phyloP scores from a whole-genome alignment of 345 rosid species.

The Camelina sativa region DNA sequence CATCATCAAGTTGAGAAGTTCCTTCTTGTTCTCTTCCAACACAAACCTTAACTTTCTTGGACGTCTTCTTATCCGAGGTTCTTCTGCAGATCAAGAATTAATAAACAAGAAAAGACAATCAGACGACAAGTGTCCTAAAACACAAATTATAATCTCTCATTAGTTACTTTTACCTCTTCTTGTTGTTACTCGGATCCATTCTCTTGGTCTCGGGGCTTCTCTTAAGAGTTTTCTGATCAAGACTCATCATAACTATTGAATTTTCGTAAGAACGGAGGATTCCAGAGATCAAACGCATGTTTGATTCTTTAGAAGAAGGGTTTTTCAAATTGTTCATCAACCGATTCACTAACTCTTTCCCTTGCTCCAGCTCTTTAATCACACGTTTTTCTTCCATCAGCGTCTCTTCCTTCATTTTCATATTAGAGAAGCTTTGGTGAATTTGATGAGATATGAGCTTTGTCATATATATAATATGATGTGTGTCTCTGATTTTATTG shows the following conservation, averaged over 20 bases:
- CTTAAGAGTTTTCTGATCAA: constrained; percentile 18
- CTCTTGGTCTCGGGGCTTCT: constrained; percentile 22
- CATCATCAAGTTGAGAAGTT: constrained; percentile 58
- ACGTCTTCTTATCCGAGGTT: constrained; percentile 48
- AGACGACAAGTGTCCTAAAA: neutral
- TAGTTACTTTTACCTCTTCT: constrained; percentile 58
- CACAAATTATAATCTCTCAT: neutral
- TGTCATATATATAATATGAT: neutral
- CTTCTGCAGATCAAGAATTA: constrained; percentile 50
- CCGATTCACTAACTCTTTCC: constrained; percentile 58
- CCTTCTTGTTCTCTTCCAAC: constrained; percentile 53
- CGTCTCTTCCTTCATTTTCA: constrained; percentile 26
- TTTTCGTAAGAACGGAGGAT: constrained; percentile 63
- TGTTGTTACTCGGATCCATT: constrained; percentile 44
- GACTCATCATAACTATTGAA: constrained; percentile 56
- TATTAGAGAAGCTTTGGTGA: constrained; percentile 10
- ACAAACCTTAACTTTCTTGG: constrained; percentile 51
- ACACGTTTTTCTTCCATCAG: constrained; percentile 51
- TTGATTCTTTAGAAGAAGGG: constrained; percentile 45
- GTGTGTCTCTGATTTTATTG: neutral
- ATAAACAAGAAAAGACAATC: neutral
- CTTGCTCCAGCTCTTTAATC: constrained; percentile 58
- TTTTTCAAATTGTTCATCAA: constrained; percentile 50
- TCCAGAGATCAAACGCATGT: constrained; percentile 47
- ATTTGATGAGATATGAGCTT: constrained; percentile 26